These are phyloP conservation scores for Buddleja alternifolia DNA, from an alignment of 257 asterid species.

Conservation along the genomic window DNA sequence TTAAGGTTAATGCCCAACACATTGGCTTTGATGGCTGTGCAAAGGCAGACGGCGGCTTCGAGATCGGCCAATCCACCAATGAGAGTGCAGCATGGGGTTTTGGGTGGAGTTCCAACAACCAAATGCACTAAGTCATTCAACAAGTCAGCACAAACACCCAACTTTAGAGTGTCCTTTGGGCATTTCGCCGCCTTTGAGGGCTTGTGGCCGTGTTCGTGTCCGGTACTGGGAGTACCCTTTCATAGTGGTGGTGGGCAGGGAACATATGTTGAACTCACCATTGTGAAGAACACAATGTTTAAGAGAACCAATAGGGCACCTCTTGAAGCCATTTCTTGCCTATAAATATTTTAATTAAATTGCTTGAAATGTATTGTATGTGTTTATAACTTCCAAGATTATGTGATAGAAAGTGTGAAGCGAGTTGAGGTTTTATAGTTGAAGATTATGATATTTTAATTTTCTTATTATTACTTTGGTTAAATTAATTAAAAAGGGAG, in stretches of 20 bases:
- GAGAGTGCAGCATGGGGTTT: slow-evolving; percentile 40
- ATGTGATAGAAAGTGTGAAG: slow-evolving; percentile 4
- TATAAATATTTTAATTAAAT: too few species aligned
- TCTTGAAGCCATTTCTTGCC: slow-evolving; percentile 43
- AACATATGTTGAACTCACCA: slow-evolving; percentile 21
- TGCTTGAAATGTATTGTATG: background rate
- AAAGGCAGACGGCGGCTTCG: slow-evolving; percentile 47
- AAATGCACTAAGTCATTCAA: slow-evolving; percentile 26
- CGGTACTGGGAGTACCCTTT: background rate
- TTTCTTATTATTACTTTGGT: background rate
- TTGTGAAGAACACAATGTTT: slow-evolving; percentile 38
- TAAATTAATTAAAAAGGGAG: too few species aligned
- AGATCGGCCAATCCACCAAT: slow-evolving; percentile 39
- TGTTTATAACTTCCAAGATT: background rate
- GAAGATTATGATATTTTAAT: background rate
- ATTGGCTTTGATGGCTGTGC: slow-evolving; percentile 47
- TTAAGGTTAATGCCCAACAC: slow-evolving; percentile 41
- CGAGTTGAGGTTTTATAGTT: slow-evolving; percentile 9
- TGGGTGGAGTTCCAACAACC: slow-evolving; percentile 34
- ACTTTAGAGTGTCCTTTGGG: slow-evolving; percentile 42
- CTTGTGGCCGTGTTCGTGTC: background rate
- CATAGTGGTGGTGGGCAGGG: slow-evolving; percentile 28
- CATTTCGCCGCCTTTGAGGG: slow-evolving; percentile 19
- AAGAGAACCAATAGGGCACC: slow-evolving; percentile 31
- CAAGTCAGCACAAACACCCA: slow-evolving; percentile 41